These are phyloP conservation scores for Agapanthus africanus DNA, from an alignment of 106 monocot genomes.

Conservation along the genomic window DNA sequence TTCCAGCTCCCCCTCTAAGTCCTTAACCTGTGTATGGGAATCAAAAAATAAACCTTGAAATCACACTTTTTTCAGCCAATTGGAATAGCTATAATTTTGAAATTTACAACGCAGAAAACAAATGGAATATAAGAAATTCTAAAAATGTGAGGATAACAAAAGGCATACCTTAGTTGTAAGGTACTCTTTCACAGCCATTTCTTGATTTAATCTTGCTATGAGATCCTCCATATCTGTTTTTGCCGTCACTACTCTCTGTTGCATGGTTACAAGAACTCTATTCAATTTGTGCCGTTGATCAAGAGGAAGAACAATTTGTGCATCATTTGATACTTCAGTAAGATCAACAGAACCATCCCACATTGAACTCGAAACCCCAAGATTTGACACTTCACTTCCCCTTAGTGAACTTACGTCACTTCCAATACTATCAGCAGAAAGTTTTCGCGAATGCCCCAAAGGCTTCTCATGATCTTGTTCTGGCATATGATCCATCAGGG, in stretches of 20 bases:
- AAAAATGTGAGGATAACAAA: not conserved
- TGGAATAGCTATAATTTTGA: not conserved
- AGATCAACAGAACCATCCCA: slow-evolving; percentile 48
- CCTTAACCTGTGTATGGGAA: slow-evolving; percentile 48
- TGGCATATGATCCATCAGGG: not conserved
- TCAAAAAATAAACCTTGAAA: not conserved
- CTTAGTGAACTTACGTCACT: slow-evolving; percentile 85
- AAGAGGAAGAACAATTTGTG: slow-evolving; percentile 48
- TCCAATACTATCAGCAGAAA: slow-evolving; percentile 72
- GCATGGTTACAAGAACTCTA: slow-evolving; percentile 63
- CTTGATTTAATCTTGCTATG: slow-evolving; percentile 79
- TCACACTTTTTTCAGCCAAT: not conserved
- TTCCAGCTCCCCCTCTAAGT: slow-evolving; percentile 85
- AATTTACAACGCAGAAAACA: not conserved
- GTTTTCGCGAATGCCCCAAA: slow-evolving; percentile 54
- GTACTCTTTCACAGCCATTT: slow-evolving; percentile 84
- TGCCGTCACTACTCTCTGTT: slow-evolving; percentile 53
- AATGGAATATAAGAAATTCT: not conserved
- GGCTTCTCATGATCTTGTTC: slow-evolving; percentile 45
- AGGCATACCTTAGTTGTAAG: slow-evolving; percentile 66
- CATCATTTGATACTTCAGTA: slow-evolving; percentile 33
- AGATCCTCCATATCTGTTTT: slow-evolving; percentile 95
- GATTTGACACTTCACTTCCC: slow-evolving; percentile 56
- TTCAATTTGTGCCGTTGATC: slow-evolving; percentile 70
- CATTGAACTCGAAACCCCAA: slow-evolving; percentile 40